A percentile compares a stretch with the other conserved stretches of the same genome.
phyloP scores from a whole-genome alignment of 139 green algal genomes.

The Chlorella vulgaris region DNA sequence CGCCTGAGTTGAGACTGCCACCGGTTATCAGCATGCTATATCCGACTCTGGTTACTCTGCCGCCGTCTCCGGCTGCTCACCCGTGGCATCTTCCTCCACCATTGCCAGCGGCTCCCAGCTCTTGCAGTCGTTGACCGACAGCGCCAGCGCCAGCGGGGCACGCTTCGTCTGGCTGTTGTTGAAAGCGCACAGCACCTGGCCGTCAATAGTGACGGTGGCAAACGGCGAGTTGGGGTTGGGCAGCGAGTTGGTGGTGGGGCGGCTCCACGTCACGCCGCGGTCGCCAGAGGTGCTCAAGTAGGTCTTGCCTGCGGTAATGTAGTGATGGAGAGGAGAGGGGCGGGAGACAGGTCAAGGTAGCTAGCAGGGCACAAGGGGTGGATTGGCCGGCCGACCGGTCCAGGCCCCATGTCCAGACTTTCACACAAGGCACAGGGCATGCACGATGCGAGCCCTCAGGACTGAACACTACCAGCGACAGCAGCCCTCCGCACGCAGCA shows the following conservation, averaged over 20 bases:
- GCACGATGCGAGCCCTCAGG: too few species aligned
- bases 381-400: too few species aligned
- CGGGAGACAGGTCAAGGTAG: too few species aligned
- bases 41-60: too few species aligned
- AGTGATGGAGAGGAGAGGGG: not conserved
- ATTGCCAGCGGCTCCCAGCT: constrained; percentile 39
- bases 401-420: too few species aligned
- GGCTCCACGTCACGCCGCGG: constrained; percentile 38
- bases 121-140: constrained; percentile 37
- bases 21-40: too few species aligned
- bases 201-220: constrained; percentile 23
- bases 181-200: constrained; percentile 41
- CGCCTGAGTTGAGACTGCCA: too few species aligned
- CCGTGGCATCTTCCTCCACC: constrained; percentile 34
- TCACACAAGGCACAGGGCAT: too few species aligned
- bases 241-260: constrained; percentile 15
- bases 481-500: not conserved
- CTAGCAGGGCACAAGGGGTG: too few species aligned
- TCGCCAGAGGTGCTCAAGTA: constrained; percentile 34
- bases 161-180: constrained; percentile 14
- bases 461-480: too few species aligned
- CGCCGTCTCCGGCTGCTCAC: too few species aligned
- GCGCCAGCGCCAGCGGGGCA: constrained; percentile 27
- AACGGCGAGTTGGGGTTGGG: constrained; percentile 54
- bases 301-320: constrained; percentile 32